Evolutionary conservation across 1,139 yeast species (phyloP), one percentile per base, ranked within the genome.

Genomic region (Williopsis jadinii): DNA sequence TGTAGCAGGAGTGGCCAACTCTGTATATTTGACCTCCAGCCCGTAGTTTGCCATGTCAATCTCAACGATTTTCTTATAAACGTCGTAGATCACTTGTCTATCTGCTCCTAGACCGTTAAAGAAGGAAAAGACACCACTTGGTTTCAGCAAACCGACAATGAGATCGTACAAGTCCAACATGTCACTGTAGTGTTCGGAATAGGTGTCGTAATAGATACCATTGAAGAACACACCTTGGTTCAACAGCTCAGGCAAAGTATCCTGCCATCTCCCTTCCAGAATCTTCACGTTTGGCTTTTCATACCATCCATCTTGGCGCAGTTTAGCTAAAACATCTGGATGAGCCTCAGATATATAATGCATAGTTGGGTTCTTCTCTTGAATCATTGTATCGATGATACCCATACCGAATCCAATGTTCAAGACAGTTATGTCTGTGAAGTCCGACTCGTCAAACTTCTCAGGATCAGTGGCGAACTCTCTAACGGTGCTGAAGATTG

Each of bases 391-490:
- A 60, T 90, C 97, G 44, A 90, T 88, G 41, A 90, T 88, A 3
- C 97, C 97, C 96, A 90, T 86, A 2, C 97, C 97, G 58, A 90
- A 90, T 0, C 97, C 97, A 37, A 90, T 85, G 55, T 90, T 90
- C 38, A 90, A 66, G 3, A 90, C 76, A 26, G 66, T 68, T 10
- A 76, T 63, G 32, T 74, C 75, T 31, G 52, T 38, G 8, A 49
- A 30, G 1, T 66, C 56, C 31, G 70, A 74, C 5, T 59, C 60
- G 11, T 50, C 47, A 24, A 13, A 30, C 12, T 13, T 28, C 3
- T 30, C 28, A 19, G 33, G 33, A 24, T 24, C 10, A 2, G 9
- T 9, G n/a, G 30, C 19, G 9, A 30, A 30, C 9, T 35, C 28
- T 2, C 49, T 48, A 2, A 51, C 49, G 2, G 54, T 43, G 40